Percentiles rank a stretch among this genome's conserved stretches.
Conservation (phyloP, 345 rosid genomes). For the Nasturtium officinale region DNA sequence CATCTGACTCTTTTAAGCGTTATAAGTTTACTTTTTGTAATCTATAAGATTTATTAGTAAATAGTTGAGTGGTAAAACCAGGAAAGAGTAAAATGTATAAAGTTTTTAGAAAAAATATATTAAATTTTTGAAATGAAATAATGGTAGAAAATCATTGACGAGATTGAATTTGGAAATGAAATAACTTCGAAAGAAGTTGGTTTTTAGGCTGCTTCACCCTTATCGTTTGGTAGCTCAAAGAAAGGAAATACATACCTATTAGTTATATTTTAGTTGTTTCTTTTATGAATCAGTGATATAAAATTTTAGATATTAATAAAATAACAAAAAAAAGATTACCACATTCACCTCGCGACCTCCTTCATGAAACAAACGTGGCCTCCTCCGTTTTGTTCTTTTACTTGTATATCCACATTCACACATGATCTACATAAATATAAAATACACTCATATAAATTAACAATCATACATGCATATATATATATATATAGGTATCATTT, state of each 20-base stretch:
- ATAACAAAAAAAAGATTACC: slow-evolving; percentile 45
- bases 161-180: neutral
- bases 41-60: neutral
- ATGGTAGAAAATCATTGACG: neutral
- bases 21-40: neutral
- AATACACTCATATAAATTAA: slow-evolving; percentile 9
- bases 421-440: slow-evolving; percentile 12
- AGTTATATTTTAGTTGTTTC: neutral
- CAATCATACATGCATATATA: neutral
- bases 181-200: neutral
- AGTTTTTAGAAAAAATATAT: too few species aligned
- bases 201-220: too few species aligned
- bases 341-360: slow-evolving; percentile 64
- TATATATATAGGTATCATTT: slow-evolving; percentile 4
- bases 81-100: neutral
- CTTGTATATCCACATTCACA: slow-evolving; percentile 46
- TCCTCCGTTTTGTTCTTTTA: slow-evolving; percentile 47
- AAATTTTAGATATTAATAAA: neutral
- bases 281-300: neutral
- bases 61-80: neutral
- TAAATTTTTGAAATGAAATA: slow-evolving; percentile 5
- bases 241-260: neutral
- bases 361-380: slow-evolving; percentile 87
- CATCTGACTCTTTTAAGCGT: slow-evolving; percentile 5
- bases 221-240: neutral